Base-by-base conservation (phyloP, 805 yeast species). In the Wickerhamiella azyma region DNA sequence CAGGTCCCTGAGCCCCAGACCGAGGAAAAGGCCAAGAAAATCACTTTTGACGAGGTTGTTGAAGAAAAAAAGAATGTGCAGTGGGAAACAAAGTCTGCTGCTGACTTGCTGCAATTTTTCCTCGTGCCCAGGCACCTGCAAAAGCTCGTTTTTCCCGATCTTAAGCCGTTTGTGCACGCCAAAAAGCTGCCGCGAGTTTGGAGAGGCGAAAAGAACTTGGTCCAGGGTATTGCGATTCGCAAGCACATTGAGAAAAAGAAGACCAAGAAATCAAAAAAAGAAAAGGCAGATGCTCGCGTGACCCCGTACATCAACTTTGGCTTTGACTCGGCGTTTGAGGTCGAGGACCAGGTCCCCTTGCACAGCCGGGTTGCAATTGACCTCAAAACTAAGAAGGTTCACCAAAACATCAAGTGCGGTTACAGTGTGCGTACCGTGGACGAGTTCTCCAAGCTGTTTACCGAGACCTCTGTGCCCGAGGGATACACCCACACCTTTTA, bases 251-350 rank as follows among this genome's bases (percentile, higher is more conserved):
- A 75, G 16, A 58, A 59, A 46, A 59, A 58, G 42, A 56, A 50
- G 58, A 69, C 63, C 60, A 66, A 55, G 55, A 66, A 56, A 44
- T 68, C 69, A 41, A 73, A 70, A 52, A 75, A 72, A 52, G 73
- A 72, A 38, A 71, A 75, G 50, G 67, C 67, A 36, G 73, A 71
- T 37, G 65, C 76, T 37, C 64, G 70, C 29, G 69, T 68, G 35
- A 86, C 96, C 5, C 78, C 77, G 54, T 83, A 69, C 55, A 82
- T 86, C 42, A 85, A 86, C 56, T 69, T 86, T 39, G 96, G 96
- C 1, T 72, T 69, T 47, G 65, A 67, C 2, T 64, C 72, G 45
- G 69, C 78, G 14, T 53, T 86, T 28, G 79, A 79, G 57, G 68
- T 86, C 43, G 62, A 61, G 7, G 65, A 68, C 7, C 74, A 72